These are phyloP conservation scores for Nannizzia gypsea DNA, from an alignment of 2,329 filamentous ascomycete genomes.

Conservation along the genomic window DNA sequence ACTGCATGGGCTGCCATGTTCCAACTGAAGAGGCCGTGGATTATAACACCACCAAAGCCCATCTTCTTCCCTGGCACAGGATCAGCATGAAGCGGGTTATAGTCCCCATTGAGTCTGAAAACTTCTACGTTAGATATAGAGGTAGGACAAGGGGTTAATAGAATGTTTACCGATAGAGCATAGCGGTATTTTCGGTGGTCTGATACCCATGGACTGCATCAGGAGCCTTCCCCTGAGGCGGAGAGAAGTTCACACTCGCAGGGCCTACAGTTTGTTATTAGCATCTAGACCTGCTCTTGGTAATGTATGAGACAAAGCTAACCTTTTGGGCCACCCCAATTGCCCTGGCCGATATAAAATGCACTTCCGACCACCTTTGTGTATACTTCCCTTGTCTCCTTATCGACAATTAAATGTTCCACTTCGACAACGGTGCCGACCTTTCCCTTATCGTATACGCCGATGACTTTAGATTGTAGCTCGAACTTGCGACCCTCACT, in stretches of 20 bases:
- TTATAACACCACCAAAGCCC: conserved; percentile 81
- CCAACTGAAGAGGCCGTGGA: conserved; percentile 82
- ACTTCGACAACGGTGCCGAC: conserved; percentile 71
- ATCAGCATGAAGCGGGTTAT: conserved; percentile 83
- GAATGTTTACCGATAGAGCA: conserved; percentile 53
- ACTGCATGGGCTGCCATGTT: conserved; percentile 66
- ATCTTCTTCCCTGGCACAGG: conserved; percentile 77
- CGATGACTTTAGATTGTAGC: conserved; percentile 63
- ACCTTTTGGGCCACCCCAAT: conserved; percentile 85
- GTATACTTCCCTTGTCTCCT: conserved; percentile 57
- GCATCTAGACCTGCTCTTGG: not conserved
- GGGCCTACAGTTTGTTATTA: conserved; percentile 36
- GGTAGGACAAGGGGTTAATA: not conserved
- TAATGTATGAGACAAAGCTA: conserved; percentile 11
- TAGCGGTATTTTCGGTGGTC: conserved; percentile 58
- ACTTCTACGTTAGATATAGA: not conserved
- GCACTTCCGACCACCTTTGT: conserved; percentile 54
- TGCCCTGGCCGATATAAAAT: conserved; percentile 71
- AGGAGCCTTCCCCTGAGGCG: conserved; percentile 58
- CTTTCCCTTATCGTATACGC: conserved; percentile 83
- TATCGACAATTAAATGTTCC: conserved; percentile 65
- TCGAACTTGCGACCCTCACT: conserved; percentile 65
- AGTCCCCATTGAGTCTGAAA: conserved; percentile 71
- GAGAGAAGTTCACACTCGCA: conserved; percentile 63
- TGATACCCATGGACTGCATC: conserved; percentile 60